Evolutionary conservation across 768 basidiomycete genomes (phyloP).

Genomic region (Lentinula aciculospora): DNA sequence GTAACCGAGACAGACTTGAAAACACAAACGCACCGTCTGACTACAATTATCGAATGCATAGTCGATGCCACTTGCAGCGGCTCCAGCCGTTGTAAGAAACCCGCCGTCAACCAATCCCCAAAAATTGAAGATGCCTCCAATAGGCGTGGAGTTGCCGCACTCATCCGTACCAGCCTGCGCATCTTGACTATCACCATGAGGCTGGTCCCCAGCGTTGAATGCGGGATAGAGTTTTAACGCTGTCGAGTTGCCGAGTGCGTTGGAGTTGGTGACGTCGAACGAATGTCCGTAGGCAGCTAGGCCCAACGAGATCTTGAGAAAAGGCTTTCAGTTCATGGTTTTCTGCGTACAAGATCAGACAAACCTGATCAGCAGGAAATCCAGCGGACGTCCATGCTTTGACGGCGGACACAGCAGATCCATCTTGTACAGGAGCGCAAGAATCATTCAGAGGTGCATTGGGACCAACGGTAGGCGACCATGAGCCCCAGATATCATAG

Average conservation of each 20-base stretch:
- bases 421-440: slow-evolving; percentile 58
- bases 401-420: slow-evolving; percentile 71
- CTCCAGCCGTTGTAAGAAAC: slow-evolving; percentile 44
- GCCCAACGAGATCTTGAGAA: slow-evolving; percentile 61
- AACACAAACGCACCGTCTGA: slow-evolving; percentile 50
- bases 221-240: slow-evolving; percentile 39
- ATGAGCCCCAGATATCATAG: slow-evolving; percentile 46
- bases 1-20: neutral
- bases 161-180: slow-evolving; percentile 27
- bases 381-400: slow-evolving; percentile 69
- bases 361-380: slow-evolving; percentile 50
- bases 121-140: slow-evolving; percentile 50
- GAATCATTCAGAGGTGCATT: slow-evolving; percentile 79
- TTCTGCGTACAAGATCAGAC: neutral
- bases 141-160: slow-evolving; percentile 35
- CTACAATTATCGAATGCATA: slow-evolving; percentile 62
- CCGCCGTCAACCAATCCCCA: slow-evolving; percentile 51
- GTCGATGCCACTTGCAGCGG: slow-evolving; percentile 42
- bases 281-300: slow-evolving; percentile 79
- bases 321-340: neutral
- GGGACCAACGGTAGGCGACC: slow-evolving; percentile 58
- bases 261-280: slow-evolving; percentile 37
- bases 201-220: slow-evolving; percentile 39
- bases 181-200: slow-evolving; percentile 18
- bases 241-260: slow-evolving; percentile 26